phyloP scores from a whole-genome alignment of 345 rosid genomes.

The Firmiana major region DNA sequence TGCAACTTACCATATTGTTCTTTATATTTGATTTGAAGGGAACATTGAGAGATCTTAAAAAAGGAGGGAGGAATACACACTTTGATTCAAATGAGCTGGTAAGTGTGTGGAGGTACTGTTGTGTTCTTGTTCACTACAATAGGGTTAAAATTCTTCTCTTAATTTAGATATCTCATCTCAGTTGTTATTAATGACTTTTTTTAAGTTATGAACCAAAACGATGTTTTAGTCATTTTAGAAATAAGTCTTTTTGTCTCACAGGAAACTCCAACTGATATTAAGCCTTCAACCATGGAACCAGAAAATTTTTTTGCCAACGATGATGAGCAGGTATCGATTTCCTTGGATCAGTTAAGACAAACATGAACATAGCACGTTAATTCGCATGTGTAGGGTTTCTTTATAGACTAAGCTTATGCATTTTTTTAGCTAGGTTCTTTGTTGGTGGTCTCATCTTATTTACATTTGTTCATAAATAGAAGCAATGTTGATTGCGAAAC shows the following conservation, averaged over 20 bases:
- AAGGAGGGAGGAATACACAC: conserved; percentile 30
- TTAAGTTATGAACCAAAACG: background rate
- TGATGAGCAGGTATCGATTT: conserved; percentile 35
- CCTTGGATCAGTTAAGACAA: conserved; percentile 4
- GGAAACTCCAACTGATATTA: conserved; percentile 35
- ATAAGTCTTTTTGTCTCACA: conserved; percentile 12
- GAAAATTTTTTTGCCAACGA: conserved; percentile 31
- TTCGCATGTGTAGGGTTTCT: background rate
- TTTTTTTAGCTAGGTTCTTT: background rate
- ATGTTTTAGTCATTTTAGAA: background rate
- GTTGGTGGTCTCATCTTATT: background rate
- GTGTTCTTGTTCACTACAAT: background rate
- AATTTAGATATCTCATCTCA: background rate
- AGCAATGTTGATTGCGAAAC: background rate
- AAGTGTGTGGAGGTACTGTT: conserved; percentile 16
- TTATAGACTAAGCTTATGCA: background rate
- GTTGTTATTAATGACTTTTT: background rate
- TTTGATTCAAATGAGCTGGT: conserved; percentile 37
- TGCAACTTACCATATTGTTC: conserved; percentile 10
- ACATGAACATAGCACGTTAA: background rate
- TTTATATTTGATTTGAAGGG: conserved; percentile 29
- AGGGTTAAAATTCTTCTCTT: background rate
- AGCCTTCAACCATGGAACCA: conserved; percentile 30
- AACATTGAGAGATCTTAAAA: conserved; percentile 47
- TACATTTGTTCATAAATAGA: conserved; percentile 3